Base-by-base conservation (phyloP, 129 eudicot genomes). In the Helichrysum umbraculigerum region DNA sequence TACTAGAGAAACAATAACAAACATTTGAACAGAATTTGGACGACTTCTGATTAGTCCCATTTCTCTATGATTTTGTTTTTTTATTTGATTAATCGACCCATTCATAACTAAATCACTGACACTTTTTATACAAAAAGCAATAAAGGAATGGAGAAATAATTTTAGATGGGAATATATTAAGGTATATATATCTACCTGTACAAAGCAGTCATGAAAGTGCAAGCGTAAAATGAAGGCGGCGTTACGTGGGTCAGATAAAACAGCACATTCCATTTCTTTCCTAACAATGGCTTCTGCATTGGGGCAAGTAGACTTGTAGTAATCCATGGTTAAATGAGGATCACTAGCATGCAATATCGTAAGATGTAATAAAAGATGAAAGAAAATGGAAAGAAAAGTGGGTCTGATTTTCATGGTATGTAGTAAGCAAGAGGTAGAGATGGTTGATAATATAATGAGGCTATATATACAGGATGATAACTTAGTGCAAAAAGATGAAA, bases 121-220 rank as follows among this genome's bases (percentile, higher is more conserved):
- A 35, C 41, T 2, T 6, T 35, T 35, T 35, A 35, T 35, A 6
- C 41, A 0, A 37, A 37, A 37, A 37, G 2, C 44, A 37, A 37
- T 7, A 37, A 37, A 37, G 11, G 7, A 0, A 37, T 37, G 44
- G 42, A 37, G 10, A 37, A 37, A 37, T 37, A 37, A 6, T 7
- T 9, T 37, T 37, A 7, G 10, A 37, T 37, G 2, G 8, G 41
- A 35, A 25, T 25, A 32, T 2, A 7, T 7, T 37, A 37, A 37
- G 44, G 44, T 10, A 37, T 37, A 35, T 7, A 1, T 35, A 35
- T 35, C 11, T 10, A 64, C 97, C 93, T 89, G 96, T 66, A 92
- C 93, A 56, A 92, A 89, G 86, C 97, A 92, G 75, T 92, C 96
- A 10, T 92, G 97, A 79, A 92, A 89, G 67, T 92, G 97, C 57